Conservation (phyloP, 2,329 filamentous ascomycete species). For the Passalora sequoiae region DNA sequence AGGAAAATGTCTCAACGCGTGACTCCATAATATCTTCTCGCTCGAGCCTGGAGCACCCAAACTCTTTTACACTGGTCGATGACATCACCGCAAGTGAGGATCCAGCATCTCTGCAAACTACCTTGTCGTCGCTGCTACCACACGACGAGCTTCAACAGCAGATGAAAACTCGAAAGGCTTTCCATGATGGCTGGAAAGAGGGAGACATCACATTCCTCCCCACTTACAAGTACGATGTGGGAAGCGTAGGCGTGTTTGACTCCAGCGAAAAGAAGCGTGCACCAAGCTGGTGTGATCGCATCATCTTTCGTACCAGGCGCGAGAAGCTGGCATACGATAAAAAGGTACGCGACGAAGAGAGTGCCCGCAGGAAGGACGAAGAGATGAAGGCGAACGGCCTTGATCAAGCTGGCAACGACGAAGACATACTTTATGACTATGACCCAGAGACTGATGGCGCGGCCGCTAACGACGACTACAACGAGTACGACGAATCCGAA, state of each 20-base stretch:
- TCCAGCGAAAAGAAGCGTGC: slow-evolving; percentile 89
- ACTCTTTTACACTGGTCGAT: slow-evolving; percentile 22
- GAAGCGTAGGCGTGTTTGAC: slow-evolving; percentile 88
- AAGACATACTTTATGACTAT: slow-evolving; percentile 83
- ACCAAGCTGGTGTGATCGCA: slow-evolving; percentile 95
- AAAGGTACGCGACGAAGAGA: slow-evolving; percentile 58
- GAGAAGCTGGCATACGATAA: slow-evolving; percentile 63
- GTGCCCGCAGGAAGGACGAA: slow-evolving; percentile 67
- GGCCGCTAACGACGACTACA: slow-evolving; percentile 46
- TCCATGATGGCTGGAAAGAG: slow-evolving; percentile 89
- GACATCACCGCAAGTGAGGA: slow-evolving; percentile 57
- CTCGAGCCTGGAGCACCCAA: slow-evolving; percentile 9
- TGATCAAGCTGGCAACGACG: slow-evolving; percentile 67
- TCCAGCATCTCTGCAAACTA: slow-evolving; percentile 81
- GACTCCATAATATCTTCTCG: slow-evolving; percentile 7
- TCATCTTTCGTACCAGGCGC: slow-evolving; percentile 73
- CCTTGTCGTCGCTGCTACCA: slow-evolving; percentile 75
- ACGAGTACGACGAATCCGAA: slow-evolving; percentile 50
- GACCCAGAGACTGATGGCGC: slow-evolving; percentile 72
- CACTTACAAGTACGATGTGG: slow-evolving; percentile 96
- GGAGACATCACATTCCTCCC: slow-evolving; percentile 83
- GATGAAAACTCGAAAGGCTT: slow-evolving; percentile 70
- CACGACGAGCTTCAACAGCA: slow-evolving; percentile 80
- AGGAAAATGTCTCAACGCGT: not conserved
- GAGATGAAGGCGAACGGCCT: slow-evolving; percentile 80